Conservation (phyloP, 129 eudicot genomes). For the Artemisia argyi region DNA sequence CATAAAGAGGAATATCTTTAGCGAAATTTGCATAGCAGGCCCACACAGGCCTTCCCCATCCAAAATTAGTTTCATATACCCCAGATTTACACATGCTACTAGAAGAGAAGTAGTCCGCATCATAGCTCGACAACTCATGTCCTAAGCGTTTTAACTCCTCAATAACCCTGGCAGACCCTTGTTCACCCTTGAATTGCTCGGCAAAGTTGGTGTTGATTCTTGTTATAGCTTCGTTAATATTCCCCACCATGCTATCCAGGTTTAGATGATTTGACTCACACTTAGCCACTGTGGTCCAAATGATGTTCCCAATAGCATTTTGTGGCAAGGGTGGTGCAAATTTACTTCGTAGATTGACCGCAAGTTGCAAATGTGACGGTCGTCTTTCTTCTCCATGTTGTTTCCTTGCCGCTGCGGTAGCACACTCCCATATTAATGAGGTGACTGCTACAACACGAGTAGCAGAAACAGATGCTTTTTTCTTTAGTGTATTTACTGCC, state of each 20-base stretch:
- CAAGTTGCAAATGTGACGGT: neutral
- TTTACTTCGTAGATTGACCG: neutral
- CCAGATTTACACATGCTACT: neutral
- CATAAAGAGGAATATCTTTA: neutral
- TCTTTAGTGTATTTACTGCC: neutral
- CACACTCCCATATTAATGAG: slow-evolving; percentile 15
- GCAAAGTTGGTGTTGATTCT: neutral
- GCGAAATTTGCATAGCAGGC: neutral
- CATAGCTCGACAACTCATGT: too few relatives aligned
- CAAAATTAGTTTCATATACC: slow-evolving; percentile 14
- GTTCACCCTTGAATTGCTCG: slow-evolving; percentile 6
- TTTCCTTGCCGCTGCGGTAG: slow-evolving; percentile 9
- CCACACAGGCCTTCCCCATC: slow-evolving; percentile 24
- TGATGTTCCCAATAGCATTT: slow-evolving; percentile 10
- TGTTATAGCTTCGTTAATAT: neutral
- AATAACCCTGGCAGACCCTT: neutral
- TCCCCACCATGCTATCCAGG: neutral
- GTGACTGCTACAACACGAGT: slow-evolving; percentile 6
- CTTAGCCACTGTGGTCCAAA: neutral
- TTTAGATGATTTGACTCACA: neutral
- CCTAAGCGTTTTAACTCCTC: too few relatives aligned
- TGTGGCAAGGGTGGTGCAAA: neutral
- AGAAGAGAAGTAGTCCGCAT: too few relatives aligned
- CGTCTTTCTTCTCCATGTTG: neutral
- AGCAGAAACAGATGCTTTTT: neutral